phyloP scores from a whole-genome alignment of 768 basidiomycete species.

The Sistotremastrum niveocremeum region DNA sequence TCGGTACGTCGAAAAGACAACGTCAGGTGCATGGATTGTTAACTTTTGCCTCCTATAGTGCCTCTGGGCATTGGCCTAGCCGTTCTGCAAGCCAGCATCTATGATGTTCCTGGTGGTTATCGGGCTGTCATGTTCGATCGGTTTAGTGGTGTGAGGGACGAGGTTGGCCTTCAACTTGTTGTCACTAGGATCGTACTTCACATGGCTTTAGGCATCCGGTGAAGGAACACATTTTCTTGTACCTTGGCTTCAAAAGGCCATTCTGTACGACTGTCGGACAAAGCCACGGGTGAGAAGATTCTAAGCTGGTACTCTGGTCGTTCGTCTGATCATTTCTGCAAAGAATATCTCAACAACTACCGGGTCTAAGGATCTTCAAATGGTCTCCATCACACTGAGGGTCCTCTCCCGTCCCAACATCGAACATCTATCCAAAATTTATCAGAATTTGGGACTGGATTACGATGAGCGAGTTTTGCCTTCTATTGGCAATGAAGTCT shows the following conservation, averaged over 20 bases:
- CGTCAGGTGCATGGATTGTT: neutral
- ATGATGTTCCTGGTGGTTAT: conserved; percentile 68
- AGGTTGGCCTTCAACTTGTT: conserved; percentile 30
- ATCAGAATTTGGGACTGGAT: conserved; percentile 87
- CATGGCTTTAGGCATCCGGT: conserved; percentile 48
- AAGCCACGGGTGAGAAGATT: conserved; percentile 68
- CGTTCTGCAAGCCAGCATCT: conserved; percentile 34
- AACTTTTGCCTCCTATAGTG: conserved; percentile 26
- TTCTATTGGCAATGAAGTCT: conserved; percentile 94
- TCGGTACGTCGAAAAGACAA: neutral
- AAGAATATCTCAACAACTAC: conserved; percentile 98
- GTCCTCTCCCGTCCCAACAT: conserved; percentile 92
- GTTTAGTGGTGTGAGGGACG: conserved; percentile 79
- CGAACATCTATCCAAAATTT: conserved; percentile 79
- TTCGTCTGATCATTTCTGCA: conserved; percentile 2
- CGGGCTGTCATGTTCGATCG: conserved; percentile 97
- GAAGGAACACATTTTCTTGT: conserved; percentile 96
- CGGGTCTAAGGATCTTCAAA: conserved; percentile 96
- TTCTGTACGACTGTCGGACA: conserved; percentile 94
- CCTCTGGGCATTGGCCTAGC: conserved; percentile 44
- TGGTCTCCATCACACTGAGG: conserved; percentile 93
- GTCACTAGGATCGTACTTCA: neutral
- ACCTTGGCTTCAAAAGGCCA: conserved; percentile 92
- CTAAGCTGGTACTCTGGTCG: neutral
- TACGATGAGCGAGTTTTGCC: conserved; percentile 97